Evolutionary conservation across 768 basidiomycete species (phyloP).

Genomic region (Aureoboletus auriporus): DNA sequence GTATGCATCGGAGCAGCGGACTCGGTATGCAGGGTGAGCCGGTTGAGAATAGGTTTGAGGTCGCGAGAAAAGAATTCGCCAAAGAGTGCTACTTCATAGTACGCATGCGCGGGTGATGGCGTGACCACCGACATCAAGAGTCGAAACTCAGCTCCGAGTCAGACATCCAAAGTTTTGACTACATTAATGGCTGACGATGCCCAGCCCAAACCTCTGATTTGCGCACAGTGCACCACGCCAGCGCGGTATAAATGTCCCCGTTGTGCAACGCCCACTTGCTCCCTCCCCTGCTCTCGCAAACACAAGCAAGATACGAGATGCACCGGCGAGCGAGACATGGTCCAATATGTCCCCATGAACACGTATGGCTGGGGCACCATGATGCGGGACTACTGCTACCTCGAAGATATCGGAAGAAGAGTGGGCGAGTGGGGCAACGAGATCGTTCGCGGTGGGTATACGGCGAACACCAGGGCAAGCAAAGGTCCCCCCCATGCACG

Average conservation of each 20-base stretch:
- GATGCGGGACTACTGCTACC: conserved; percentile 85
- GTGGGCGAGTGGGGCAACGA: conserved; percentile 72
- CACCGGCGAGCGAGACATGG: conserved; percentile 70
- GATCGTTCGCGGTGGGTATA: conserved; percentile 60
- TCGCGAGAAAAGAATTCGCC: conserved; percentile 79
- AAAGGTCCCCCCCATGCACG: conserved; percentile 12
- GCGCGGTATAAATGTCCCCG: conserved; percentile 79
- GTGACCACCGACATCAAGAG: conserved; percentile 9
- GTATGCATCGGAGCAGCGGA: conserved; percentile 70
- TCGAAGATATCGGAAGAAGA: conserved; percentile 78
- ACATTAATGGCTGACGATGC: conserved; percentile 7
- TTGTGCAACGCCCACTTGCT: conserved; percentile 70
- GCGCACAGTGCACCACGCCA: conserved; percentile 46
- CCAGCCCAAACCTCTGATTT: conserved; percentile 31
- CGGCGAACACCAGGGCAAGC: conserved; percentile 20
- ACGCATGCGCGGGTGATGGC: conserved; percentile 46
- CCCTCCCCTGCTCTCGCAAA: conserved; percentile 57
- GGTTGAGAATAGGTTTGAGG: conserved; percentile 71
- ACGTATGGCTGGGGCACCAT: conserved; percentile 80
- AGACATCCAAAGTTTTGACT: too few relatives aligned
- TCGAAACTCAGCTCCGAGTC: too few relatives aligned
- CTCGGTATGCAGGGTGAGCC: conserved; percentile 79
- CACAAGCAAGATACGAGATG: conserved; percentile 66
- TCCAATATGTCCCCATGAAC: conserved; percentile 75
- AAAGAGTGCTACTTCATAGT: conserved; percentile 81